Evolutionary conservation across 2,329 filamentous ascomycete genomes (phyloP), one percentile per base, ranked within the genome.

Genomic region (Stromatinia cepivora): DNA sequence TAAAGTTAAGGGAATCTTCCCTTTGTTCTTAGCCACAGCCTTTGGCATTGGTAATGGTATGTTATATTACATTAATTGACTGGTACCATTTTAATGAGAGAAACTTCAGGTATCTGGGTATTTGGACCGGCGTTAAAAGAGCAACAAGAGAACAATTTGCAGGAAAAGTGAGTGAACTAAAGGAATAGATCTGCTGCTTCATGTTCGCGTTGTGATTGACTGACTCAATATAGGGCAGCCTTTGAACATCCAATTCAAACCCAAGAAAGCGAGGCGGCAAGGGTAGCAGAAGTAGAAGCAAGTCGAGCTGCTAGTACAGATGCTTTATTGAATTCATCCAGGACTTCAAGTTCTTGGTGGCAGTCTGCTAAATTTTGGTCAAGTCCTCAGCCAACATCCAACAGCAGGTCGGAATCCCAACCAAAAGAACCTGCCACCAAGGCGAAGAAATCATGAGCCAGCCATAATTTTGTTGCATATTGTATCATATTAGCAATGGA

Each of bases 71-170:
- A 48, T 42, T 52, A 39, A 36, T 34, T 1, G 54, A 36, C 22
- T 10, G 9, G 48, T 52, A 42, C 45, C 17, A 56, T 52, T 42
- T 62, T 45, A 61, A 28, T 62, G 42, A 53, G 17, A 52, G 58
- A 42, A 4, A 52, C 3, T 52, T 22, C 57, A 78, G 77, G 74
- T 36, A 59, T 78, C 53, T 76, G 69, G 69, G 72, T 75, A 34
- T 79, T 78, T 69, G 75, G 72, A n/a, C 77, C 77, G 54, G 72
- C 73, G 22, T 74, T 79, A 34, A 75, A 75, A 73, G 75, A 77
- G 28, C 71, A 74, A 45, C 46, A 72, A 42, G 70, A 75, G 46
- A 74, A 73, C 46, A 62, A 72, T 13, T 69, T 70, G 25, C 52
- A 73, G 66, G 66, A 67, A 58, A 72, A 69, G 75, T 77, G 67